Base-by-base conservation (phyloP, 768 basidiomycete genomes). In the Kwoniella botswanensis region DNA sequence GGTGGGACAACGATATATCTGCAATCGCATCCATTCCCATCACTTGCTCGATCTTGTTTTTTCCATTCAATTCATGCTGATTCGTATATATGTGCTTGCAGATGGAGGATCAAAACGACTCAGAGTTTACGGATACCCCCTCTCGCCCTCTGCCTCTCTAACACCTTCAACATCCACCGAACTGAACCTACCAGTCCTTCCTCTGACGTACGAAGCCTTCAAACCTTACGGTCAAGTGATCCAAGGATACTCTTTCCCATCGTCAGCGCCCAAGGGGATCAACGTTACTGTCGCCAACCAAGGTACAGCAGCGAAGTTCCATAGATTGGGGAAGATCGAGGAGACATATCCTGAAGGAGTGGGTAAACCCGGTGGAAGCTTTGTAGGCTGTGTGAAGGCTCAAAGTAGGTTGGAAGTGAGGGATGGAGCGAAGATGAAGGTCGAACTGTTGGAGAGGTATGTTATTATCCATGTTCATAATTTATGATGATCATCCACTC, bases 81-180 rank as follows among this genome's bases (percentile, higher is more conserved):
- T 44, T 67, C 11, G 41, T 26, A 1, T 35, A 44, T 41, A 41
- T 41, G 2, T 18, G n/a, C 26, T 26, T 12, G 15, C 64, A 85
- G 96, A 99, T 78, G 97, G 97, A 54, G 97, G 97, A 26, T 85
- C 98, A 80, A 98, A 98, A 85, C 89, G 97, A 24, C 86, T 99
- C n/a, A 88, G 97, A 70, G 83, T 97, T 60, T 86, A 89, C 74
- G 93, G 97, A 5, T 85, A 86, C 65, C 87, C 88, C 59, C 86
- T 86, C 55, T 80, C 77, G 29, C 76, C 73, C 24, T 24, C 43
- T 6, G 29, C 54, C 26, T 50, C 72, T 46, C 22, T n/a, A 1
- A 24, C 52, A 7, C 21, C 44, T 21, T 21, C 68, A 2, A 22
- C 71, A 15, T 35, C 71, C 10, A 2, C 71, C 29, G 80, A 91